Evolutionary conservation across 345 rosid genomes (phyloP).

Genomic region (Crucihimalaya himalaica): DNA sequence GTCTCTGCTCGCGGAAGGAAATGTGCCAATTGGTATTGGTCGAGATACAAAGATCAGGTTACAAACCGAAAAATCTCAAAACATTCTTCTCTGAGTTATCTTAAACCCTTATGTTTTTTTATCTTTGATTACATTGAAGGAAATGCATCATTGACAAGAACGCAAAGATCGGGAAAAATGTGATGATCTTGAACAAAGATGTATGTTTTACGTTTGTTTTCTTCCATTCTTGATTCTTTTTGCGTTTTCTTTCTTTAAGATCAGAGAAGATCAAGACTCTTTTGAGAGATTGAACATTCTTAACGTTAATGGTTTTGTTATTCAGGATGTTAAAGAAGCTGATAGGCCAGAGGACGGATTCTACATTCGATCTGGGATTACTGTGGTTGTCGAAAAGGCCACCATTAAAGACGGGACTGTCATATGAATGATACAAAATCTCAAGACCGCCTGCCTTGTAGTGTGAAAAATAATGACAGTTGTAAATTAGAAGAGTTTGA

Average conservation of each 20-base stretch:
- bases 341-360: constrained; percentile 81
- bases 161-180: constrained; percentile 83
- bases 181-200: constrained; percentile 71
- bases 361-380: constrained; percentile 77
- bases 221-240: not conserved
- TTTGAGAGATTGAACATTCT: not conserved
- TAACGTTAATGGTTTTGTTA: not conserved
- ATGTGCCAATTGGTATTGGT: constrained; percentile 89
- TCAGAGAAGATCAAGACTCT: not conserved
- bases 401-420: constrained; percentile 76
- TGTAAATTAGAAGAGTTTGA: constrained; percentile 22
- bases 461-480: not conserved
- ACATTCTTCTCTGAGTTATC: not conserved
- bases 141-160: constrained; percentile 97
- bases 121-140: constrained; percentile 43
- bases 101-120: constrained; percentile 22
- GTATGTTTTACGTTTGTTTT: constrained; percentile 54
- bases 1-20: constrained; percentile 76
- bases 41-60: constrained; percentile 81
- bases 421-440: constrained; percentile 43
- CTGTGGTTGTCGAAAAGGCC: constrained; percentile 78
- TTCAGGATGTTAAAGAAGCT: constrained; percentile 82
- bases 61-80: not conserved
- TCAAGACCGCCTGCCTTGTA: not conserved
- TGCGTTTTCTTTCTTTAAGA: not conserved